Evolutionary conservation across 305 asterid species (phyloP).

Genomic region (Rubia occidens): DNA sequence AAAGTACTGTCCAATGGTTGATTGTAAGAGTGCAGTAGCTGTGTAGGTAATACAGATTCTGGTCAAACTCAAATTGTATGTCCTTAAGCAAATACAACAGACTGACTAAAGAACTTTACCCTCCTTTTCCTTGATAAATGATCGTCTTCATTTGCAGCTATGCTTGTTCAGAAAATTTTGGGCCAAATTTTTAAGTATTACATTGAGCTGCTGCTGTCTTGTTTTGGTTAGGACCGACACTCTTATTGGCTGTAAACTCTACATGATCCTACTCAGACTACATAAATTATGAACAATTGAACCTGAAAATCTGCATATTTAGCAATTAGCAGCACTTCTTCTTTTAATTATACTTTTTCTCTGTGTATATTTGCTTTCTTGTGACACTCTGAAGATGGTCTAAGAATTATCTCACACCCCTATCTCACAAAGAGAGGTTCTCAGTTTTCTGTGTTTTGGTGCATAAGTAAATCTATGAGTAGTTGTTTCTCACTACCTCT

Average conservation of each 20-base stretch:
- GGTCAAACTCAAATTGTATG: not conserved
- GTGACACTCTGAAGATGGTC: not conserved
- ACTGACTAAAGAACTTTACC: not conserved
- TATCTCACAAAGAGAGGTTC: slow-evolving; percentile 3
- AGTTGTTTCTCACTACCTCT: not conserved
- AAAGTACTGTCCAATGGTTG: not conserved
- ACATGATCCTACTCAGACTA: not conserved
- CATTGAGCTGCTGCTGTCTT: not conserved
- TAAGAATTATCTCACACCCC: not conserved
- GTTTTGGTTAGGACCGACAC: not conserved
- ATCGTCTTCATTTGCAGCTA: not conserved
- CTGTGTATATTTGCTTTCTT: not conserved
- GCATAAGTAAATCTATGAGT: not conserved
- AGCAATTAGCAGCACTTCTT: not conserved
- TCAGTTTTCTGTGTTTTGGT: not conserved
- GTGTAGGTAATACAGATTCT: not conserved
- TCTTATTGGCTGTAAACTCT: not conserved
- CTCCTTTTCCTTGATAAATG: not conserved
- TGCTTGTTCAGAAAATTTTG: not conserved
- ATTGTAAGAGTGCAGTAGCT: not conserved
- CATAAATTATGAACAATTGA: not conserved
- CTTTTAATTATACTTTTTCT: not conserved
- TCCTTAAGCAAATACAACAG: not conserved
- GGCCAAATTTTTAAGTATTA: not conserved
- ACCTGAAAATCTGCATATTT: not conserved